phyloP scores from a whole-genome alignment of 176 grass and related monocot genomes.

The Phyllostachys edulis region DNA sequence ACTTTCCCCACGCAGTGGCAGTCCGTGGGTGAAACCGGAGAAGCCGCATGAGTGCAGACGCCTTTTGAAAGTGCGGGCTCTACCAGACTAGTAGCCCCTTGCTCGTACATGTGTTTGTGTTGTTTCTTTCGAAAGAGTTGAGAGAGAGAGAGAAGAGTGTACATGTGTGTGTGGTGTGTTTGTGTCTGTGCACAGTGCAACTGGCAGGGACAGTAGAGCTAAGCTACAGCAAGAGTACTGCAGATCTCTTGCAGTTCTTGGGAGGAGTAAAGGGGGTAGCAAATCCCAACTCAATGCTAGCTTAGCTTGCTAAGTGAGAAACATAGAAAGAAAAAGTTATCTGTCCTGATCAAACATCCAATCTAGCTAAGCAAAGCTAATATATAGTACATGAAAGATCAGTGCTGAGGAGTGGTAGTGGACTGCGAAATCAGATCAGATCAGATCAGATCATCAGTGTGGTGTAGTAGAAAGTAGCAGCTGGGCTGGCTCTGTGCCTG shows the following conservation, averaged over 20 bases:
- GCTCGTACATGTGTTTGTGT: not conserved
- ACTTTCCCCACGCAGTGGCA: not conserved
- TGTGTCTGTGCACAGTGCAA: constrained; percentile 33
- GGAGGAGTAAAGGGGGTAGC: not conserved
- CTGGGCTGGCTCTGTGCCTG: not conserved
- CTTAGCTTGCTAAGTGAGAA: not conserved
- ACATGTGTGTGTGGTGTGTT: constrained; percentile 16
- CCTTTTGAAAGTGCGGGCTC: constrained; percentile 18
- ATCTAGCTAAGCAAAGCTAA: constrained; percentile 10
- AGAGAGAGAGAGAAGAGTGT: not conserved
- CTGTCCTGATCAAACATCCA: not conserved
- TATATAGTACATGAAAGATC: not conserved
- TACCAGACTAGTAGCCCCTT: not conserved
- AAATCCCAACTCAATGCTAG: not conserved
- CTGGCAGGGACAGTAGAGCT: constrained; percentile 34
- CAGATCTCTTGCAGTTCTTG: constrained; percentile 33
- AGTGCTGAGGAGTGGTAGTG: constrained; percentile 21
- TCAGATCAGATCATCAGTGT: not conserved
- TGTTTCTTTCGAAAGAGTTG: constrained; percentile 23
- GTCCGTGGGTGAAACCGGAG: constrained; percentile 34
- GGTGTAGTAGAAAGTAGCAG: not conserved
- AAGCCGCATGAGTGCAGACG: constrained; percentile 27
- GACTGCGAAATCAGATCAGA: not conserved
- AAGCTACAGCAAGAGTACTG: constrained; percentile 44
- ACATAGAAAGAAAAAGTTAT: not conserved